These are phyloP conservation scores for Aspergillus sp. DNA, from an alignment of 2,329 filamentous ascomycete genomes.

Conservation along the genomic window DNA sequence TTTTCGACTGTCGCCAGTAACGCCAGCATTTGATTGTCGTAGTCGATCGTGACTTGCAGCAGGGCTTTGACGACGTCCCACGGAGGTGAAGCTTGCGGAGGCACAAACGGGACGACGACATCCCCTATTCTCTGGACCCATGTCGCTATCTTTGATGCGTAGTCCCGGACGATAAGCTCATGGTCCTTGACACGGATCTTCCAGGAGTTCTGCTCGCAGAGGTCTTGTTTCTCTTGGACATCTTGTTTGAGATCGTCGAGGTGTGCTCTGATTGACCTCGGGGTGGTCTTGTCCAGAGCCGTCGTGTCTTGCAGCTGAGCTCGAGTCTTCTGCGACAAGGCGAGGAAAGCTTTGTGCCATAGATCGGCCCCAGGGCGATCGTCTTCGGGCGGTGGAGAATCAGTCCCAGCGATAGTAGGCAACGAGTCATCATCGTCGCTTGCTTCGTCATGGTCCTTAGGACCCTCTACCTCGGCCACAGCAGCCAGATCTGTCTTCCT, in stretches of 20 bases:
- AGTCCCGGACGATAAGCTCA: constrained; percentile 12
- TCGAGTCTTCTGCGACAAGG: too few relatives aligned
- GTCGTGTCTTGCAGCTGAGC: too few relatives aligned
- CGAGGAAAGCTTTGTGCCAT: too few relatives aligned
- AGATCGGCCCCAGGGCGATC: too few relatives aligned
- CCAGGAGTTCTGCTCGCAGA: constrained; percentile 15
- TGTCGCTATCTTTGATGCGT: neutral
- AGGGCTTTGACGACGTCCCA: neutral
- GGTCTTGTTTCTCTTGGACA: constrained; percentile 6
- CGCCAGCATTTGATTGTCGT: constrained; percentile 16
- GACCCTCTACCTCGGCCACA: too few relatives aligned
- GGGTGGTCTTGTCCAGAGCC: too few relatives aligned
- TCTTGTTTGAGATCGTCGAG: constrained; percentile 2
- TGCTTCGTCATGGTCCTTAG: too few relatives aligned
- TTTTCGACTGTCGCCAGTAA: constrained; percentile 14
- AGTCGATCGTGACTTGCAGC: constrained; percentile 15
- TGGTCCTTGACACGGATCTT: constrained; percentile 23
- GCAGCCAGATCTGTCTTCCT: too few relatives aligned
- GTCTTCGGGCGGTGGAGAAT: too few relatives aligned
- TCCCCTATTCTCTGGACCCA: neutral
- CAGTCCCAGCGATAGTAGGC: too few relatives aligned
- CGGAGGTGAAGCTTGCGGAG: neutral
- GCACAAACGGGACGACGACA: neutral
- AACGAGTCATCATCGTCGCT: too few relatives aligned
- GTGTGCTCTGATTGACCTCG: too few relatives aligned